Evolutionary conservation across 257 asterid species (phyloP), one percentile per base, ranked within the genome.

Genomic region (Primulina tabacum): DNA sequence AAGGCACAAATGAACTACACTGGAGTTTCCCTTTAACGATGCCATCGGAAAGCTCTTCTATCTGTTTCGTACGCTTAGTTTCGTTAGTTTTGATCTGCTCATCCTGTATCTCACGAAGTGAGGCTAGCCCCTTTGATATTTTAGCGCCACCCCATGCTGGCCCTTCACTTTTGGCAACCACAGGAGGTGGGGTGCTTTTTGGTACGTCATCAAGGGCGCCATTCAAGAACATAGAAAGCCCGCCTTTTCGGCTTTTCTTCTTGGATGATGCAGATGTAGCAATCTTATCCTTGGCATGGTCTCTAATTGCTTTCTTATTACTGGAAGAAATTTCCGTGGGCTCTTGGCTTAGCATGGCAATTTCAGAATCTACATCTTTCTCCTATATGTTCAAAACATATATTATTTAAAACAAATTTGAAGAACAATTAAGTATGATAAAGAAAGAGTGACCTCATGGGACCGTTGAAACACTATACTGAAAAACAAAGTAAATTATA

Each of bases 91-190:
- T 94, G 85, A 85, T 89, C 89, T 94, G 98, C 80, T 94, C 99
- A 69, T 85, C 85, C 83, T 77, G 97, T 71, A 94, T 94, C 68
- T 82, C 80, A 35, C 99, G 96, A 29, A 94, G 97, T 43, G 99
- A 87, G 65, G 95, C 58, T 16, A 87, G 56, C 26, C 86, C 89
- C 56, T 72, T 76, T 0, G 81, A 52, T 62, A 82, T 75, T 77
- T 83, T 88, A 64, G 88, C 90, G 73, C 99, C 99, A 66, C 99
- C 99, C 98, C 98, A 94, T 55, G 93, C 99, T 52, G 99, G 98
- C 58, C 86, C 98, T 76, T 89, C 97, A 60, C 73, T 79, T 86
- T 81, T 94, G 73, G 78, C 73, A 40, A 78, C 57, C 37, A 83
- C 73, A 4, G 84, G 90, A 16, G 92, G 83, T 3, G 88, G 88